These are phyloP conservation scores for Russula vinacea DNA, from an alignment of 768 basidiomycete genomes.

Conservation along the genomic window DNA sequence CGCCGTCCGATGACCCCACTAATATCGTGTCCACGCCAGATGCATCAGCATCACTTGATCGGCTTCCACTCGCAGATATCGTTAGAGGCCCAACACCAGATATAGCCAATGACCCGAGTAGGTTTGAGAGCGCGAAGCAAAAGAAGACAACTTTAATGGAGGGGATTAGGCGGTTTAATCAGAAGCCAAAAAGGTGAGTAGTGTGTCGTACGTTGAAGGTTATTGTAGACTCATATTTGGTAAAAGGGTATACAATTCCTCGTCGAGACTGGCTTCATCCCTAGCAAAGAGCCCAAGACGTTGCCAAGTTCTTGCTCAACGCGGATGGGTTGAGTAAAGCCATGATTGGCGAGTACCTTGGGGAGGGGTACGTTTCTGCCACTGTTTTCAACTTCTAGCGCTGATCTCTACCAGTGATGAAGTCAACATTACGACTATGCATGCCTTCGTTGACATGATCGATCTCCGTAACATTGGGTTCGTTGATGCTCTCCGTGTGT, in stretches of 20 bases:
- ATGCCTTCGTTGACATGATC: slow-evolving; percentile 91
- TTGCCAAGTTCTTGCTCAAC: slow-evolving; percentile 79
- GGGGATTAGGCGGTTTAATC: slow-evolving; percentile 97
- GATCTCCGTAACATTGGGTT: slow-evolving; percentile 82
- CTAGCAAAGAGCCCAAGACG: slow-evolving; percentile 60
- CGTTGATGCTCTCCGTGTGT: slow-evolving; percentile 83
- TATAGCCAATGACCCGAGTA: slow-evolving; percentile 80
- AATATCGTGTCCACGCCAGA: slow-evolving; percentile 46
- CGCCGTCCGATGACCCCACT: slow-evolving; percentile 43
- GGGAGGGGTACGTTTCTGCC: slow-evolving; percentile 76
- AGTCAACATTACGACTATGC: slow-evolving; percentile 89
- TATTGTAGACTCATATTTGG: slow-evolving; percentile 5
- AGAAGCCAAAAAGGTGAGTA: slow-evolving; percentile 91
- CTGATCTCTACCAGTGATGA: slow-evolving; percentile 59
- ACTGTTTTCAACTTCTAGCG: slow-evolving; percentile 2
- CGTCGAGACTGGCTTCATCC: slow-evolving; percentile 83
- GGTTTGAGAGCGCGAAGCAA: slow-evolving; percentile 94
- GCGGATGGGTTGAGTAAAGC: slow-evolving; percentile 93
- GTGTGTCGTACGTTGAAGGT: neutral
- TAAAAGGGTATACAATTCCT: slow-evolving; percentile 84
- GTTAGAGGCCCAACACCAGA: slow-evolving; percentile 77
- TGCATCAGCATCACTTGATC: slow-evolving; percentile 52
- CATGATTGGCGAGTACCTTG: slow-evolving; percentile 97
- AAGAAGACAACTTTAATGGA: slow-evolving; percentile 93
- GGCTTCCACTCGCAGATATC: slow-evolving; percentile 44